Base-by-base conservation (phyloP, 164 flowering plant genomes). In the Stephania japonica region DNA sequence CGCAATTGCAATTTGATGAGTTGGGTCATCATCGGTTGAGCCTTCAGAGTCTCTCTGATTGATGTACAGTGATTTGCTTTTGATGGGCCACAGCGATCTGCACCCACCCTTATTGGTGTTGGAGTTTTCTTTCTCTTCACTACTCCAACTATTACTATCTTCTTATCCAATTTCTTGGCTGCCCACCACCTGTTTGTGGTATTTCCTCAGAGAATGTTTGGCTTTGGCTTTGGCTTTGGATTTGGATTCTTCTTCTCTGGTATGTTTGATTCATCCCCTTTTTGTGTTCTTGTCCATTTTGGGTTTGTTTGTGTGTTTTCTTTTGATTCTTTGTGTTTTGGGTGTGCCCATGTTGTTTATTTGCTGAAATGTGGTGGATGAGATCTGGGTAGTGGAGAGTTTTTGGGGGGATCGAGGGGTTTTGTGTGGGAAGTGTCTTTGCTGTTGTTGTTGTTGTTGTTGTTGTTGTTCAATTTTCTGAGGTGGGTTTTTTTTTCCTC, bases 51-150 rank as follows among this genome's bases (percentile, higher is more conserved):
- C 7, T 19, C 53, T 72, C 38, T 32, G 38, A 32, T 32, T 32
- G 7, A 63, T 74, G n/a, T 66, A 9, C n/a, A 75, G 62, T 79
- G 63, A 44, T 19, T n/a, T 21, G 82, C 75, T 80, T 77, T 70
- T 63, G 69, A 72, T 78, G 85, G 86, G 80, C 82, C 85, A 80
- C 74, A 74, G 78, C 72, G 77, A 76, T 64, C 75, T 72, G 25
- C 82, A 80, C 77, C 81, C 70, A 72, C 80, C 67, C 69, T 69
- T 81, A 70, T 68, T 77, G 71, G 71, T 63, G 49, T 42, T 56
- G 62, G 19, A 67, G 73, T 73, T 82, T 75, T 63, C 82, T 80
- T 80, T 75, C 69, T 18, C 68, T 70, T 76, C 71, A 81, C 83
- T 77, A 25, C 75, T 26, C 12, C 77, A 56, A 47, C 68, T 53